Conservation (phyloP, 2,329 filamentous ascomycete genomes). For the Epichloe hybrida region DNA sequence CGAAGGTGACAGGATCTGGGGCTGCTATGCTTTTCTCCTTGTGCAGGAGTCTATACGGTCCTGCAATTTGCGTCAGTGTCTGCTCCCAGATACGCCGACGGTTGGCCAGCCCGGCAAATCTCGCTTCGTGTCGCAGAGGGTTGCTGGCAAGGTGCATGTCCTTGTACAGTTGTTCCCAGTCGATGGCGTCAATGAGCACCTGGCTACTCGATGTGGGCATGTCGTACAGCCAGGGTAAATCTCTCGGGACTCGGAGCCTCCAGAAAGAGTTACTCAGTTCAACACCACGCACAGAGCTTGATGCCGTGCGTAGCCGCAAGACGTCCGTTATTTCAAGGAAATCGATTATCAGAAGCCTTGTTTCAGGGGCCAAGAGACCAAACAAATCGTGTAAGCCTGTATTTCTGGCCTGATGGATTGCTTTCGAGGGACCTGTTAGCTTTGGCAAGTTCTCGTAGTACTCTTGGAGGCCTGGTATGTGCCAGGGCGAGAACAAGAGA, state of each 20-base stretch:
- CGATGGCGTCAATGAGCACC: neutral
- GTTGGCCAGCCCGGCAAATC: neutral
- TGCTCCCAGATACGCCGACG: neutral
- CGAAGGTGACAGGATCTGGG: neutral
- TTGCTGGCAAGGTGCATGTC: neutral
- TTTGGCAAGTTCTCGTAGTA: neutral
- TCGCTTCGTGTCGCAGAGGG: neutral
- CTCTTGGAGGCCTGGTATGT: neutral
- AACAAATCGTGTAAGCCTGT: neutral
- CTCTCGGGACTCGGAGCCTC: neutral
- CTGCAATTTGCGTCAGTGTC: neutral
- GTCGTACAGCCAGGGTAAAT: conserved; percentile 1
- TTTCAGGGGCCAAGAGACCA: neutral
- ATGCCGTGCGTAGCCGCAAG: neutral
- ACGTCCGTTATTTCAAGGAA: neutral
- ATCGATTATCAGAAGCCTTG: neutral
- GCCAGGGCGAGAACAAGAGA: neutral
- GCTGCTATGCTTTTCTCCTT: neutral
- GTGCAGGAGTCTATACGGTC: neutral
- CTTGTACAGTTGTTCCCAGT: neutral
- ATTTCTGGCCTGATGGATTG: neutral
- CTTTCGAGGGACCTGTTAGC: neutral
- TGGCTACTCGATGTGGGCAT: neutral
- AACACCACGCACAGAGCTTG: neutral
- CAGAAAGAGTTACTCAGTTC: neutral